Conservation (phyloP, 1,139 yeast genomes). For the Lodderomyces theae region DNA sequence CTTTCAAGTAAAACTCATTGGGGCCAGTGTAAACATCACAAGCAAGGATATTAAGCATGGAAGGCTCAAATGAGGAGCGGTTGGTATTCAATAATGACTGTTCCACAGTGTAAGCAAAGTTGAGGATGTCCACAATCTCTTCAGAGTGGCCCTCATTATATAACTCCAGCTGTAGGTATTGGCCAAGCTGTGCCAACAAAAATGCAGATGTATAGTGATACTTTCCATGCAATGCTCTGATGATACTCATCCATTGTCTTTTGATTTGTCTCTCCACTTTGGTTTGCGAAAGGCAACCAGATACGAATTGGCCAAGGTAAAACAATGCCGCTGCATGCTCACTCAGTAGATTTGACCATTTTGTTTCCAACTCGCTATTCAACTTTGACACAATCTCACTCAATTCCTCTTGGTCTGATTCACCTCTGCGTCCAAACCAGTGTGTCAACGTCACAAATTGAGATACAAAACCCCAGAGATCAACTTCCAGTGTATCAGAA, state of each 20-base stretch:
- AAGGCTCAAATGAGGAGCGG: neutral
- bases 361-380: neutral
- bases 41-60: neutral
- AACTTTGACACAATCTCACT: neutral
- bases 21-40: neutral
- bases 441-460: neutral
- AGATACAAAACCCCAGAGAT: neutral
- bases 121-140: neutral
- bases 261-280: neutral
- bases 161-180: neutral
- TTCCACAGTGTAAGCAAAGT: neutral
- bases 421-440: neutral
- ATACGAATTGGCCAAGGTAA: neutral
- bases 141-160: neutral
- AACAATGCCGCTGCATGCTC: neutral
- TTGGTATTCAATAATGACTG: neutral
- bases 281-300: neutral
- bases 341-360: neutral
- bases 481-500: neutral
- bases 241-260: neutral
- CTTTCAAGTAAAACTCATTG: slow-evolving; percentile 1
- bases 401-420: neutral
- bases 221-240: neutral
- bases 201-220: neutral
- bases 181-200: neutral